Conservation (phyloP, 768 basidiomycete species). For the Auriculariales sp. region DNA sequence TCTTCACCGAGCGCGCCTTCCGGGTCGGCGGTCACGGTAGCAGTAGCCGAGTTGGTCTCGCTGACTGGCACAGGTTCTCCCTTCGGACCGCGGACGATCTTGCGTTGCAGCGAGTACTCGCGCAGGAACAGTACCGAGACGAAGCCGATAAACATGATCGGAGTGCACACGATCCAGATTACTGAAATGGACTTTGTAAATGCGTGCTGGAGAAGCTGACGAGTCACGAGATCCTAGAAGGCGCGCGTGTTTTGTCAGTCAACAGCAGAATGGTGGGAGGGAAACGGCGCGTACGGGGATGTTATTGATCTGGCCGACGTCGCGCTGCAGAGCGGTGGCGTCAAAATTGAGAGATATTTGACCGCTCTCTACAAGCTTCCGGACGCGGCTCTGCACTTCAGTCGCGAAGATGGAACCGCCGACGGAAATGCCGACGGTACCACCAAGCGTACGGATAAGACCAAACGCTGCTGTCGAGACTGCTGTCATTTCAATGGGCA, state of each 20-base stretch:
- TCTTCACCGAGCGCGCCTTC: too few species aligned
- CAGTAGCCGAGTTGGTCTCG: background rate
- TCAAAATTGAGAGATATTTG: constrained; percentile 17
- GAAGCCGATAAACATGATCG: constrained; percentile 37
- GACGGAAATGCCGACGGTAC: constrained; percentile 57
- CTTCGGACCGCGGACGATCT: constrained; percentile 4
- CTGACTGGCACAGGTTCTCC: background rate
- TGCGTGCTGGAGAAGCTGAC: constrained; percentile 36
- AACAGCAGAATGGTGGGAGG: background rate
- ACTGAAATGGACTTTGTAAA: constrained; percentile 45
- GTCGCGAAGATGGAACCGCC: constrained; percentile 62
- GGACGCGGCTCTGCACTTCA: constrained; percentile 28
- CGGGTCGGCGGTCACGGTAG: too few species aligned
- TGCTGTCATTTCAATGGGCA: constrained; percentile 80
- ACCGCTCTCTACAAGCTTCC: constrained; percentile 21
- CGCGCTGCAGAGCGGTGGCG: constrained; percentile 26
- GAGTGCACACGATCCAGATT: constrained; percentile 55
- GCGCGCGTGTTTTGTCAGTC: background rate
- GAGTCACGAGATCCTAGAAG: constrained; percentile 25
- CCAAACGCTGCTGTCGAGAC: constrained; percentile 59
- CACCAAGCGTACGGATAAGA: constrained; percentile 59
- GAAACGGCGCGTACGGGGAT: constrained; percentile 26
- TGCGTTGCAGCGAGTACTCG: constrained; percentile 21
- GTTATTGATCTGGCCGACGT: constrained; percentile 27
- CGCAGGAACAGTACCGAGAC: constrained; percentile 23